Evolutionary conservation across 768 basidiomycete genomes (phyloP), one percentile per base, ranked within the genome.

Genomic region (Candolleomyces aberdarensis): DNA sequence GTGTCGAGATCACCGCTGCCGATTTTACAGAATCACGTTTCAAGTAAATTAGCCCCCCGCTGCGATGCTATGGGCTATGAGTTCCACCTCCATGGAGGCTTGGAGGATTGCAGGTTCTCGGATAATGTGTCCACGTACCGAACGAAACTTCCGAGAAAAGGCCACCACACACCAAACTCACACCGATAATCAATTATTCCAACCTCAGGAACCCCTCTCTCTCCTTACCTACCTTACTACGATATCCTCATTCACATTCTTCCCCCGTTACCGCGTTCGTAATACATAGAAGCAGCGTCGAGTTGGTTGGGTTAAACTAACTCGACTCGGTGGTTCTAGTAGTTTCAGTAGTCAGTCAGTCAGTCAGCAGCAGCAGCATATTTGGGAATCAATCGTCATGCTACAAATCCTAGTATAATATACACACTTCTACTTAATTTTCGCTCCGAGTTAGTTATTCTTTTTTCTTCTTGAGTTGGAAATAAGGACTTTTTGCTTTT

Each of bases 391-490:
- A 68, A 36, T 36, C 64, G 62, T 43, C 56, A 22, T 59, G 58
- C 58, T 59, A 52, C 43, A 59, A 59, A 59, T 57, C 58, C 64
- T 64, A 36, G 36, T 36, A 69, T 72, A 73, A 72, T 74, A 69
- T 71, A 70, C 68, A 73, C 69, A 68, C 62, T 63, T 72, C 70
- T 70, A 73, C 68, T 71, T 57, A 56, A 41, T 22, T 40, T 31
- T 22, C 20, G 22, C 29, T 20, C 22, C 26, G n/a, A 31, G 17
- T 26, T 29, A 15, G n/a, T n/a, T n/a, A n/a, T n/a, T 19, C 3
- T 20, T 20, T 50, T 50, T 26, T 11, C 11, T 58, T 29, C 14
- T 31, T 22, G 22, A 32, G 26, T 20, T 51, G 26, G 20, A 20
- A 22, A 11, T 32, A 47, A 32, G 48, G 40, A 6, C 32, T 29